Evolutionary conservation across 129 eudicot genomes (phyloP).

Genomic region (Escallonia herrerae): DNA sequence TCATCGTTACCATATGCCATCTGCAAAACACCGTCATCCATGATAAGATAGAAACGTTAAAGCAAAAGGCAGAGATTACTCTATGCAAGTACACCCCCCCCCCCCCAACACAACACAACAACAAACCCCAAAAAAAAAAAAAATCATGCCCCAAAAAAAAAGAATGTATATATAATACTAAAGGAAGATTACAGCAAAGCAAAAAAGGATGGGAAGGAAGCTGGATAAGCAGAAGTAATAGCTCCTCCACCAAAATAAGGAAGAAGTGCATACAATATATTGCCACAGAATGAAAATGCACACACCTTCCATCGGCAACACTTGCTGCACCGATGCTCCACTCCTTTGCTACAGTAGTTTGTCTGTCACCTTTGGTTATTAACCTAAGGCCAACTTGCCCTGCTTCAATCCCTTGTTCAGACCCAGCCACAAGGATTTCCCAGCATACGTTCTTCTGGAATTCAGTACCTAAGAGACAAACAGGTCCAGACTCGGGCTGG

Average conservation of each 20-base stretch:
- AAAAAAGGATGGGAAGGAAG: no score
- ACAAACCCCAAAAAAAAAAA: neutral
- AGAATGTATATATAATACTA: neutral
- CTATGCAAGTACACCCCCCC: no score
- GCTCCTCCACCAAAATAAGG: neutral
- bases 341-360: slow-evolving; percentile 75
- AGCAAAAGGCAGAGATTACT: no score
- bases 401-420: slow-evolving; percentile 98
- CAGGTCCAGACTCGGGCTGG: slow-evolving; percentile 97
- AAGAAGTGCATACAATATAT: neutral
- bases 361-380: slow-evolving; percentile 88
- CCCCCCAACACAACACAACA: neutral
- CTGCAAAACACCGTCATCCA: slow-evolving; percentile 25
- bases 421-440: slow-evolving; percentile 96
- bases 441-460: slow-evolving; percentile 77
- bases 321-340: slow-evolving; percentile 92
- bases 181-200: no score
- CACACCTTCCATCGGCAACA: slow-evolving; percentile 96
- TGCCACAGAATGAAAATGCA: neutral
- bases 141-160: neutral
- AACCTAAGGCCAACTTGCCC: slow-evolving; percentile 95
- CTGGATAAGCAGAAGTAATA: neutral
- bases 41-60: neutral
- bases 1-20: slow-evolving; percentile 96
- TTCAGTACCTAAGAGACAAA: slow-evolving; percentile 90